A percentile compares a stretch with the other conserved stretches of the same genome.
phyloP scores from a whole-genome alignment of 148 eudicot genomes.

The Cornus florida region DNA sequence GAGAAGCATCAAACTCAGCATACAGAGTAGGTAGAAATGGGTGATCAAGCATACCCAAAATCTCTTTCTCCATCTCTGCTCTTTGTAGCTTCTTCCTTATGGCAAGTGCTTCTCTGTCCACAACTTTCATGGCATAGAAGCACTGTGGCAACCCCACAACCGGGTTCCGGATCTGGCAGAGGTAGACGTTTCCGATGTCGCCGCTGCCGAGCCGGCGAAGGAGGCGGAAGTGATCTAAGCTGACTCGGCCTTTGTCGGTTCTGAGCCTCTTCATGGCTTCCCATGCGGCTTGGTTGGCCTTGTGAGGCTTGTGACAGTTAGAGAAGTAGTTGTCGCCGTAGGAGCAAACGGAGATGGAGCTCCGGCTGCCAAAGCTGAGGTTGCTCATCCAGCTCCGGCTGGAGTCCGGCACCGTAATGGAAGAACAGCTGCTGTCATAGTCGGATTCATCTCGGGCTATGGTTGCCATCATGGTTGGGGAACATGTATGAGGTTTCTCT shows the following conservation, averaged over 20 bases:
- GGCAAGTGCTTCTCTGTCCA: conserved; percentile 70
- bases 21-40: conserved; percentile 85
- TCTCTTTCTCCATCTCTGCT: conserved; percentile 78
- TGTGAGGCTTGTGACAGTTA: conserved; percentile 62
- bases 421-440: conserved; percentile 67
- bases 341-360: conserved; percentile 42
- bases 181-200: conserved; percentile 71
- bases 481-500: conserved; percentile 11
- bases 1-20: conserved; percentile 80
- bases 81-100: conserved; percentile 60
- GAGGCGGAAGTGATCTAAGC: conserved; percentile 67
- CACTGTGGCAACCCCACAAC: conserved; percentile 44
- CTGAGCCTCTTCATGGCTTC: conserved; percentile 65
- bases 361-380: conserved; percentile 52
- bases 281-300: conserved; percentile 76
- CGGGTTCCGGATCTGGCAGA: conserved; percentile 69
- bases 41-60: conserved; percentile 67
- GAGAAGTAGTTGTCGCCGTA: conserved; percentile 12
- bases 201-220: conserved; percentile 75
- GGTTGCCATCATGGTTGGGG: conserved; percentile 32
- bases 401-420: conserved; percentile 69
- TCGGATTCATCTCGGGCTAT: conserved; percentile 39
- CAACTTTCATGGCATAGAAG: conserved; percentile 80
- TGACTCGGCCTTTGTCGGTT: conserved; percentile 40
- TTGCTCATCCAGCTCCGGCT: conserved; percentile 79